Percentiles rank a stretch among this genome's conserved stretches.
Conservation (phyloP, 208 protist species). For the Trypanosoma cruzi region DNA sequence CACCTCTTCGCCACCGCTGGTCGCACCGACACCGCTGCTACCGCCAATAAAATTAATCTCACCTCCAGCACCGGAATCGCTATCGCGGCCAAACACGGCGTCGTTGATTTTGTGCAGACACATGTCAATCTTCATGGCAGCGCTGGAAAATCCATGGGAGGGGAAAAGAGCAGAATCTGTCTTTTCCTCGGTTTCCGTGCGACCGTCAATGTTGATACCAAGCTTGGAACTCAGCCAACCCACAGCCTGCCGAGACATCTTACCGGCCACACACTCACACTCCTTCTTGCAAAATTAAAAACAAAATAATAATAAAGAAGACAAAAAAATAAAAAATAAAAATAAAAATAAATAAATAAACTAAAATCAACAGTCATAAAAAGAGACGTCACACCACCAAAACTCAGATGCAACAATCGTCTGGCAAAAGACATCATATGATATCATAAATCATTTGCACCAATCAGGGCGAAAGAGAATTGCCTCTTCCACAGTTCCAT, state of each 20-base stretch:
- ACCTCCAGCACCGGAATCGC: constrained; percentile 3
- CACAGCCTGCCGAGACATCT: constrained; percentile 73
- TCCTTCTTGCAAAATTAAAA: neutral
- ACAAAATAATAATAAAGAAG: constrained; percentile 8
- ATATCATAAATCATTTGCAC: too few species aligned
- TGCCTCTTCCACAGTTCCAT: too few species aligned
- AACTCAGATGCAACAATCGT: too few species aligned
- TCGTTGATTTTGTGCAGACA: constrained; percentile 31
- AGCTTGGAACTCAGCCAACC: constrained; percentile 81
- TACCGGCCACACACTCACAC: neutral
- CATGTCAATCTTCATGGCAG: constrained; percentile 11
- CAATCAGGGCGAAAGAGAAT: too few species aligned
- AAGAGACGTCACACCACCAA: constrained; percentile 3
- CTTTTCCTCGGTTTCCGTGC: constrained; percentile 14
- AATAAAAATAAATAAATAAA: constrained; percentile 10
- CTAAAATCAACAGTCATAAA: too few species aligned
- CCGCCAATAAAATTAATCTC: neutral
- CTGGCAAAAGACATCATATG: too few species aligned
- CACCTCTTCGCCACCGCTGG: constrained; percentile 15
- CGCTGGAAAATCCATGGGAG: neutral
- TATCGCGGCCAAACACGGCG: constrained; percentile 29
- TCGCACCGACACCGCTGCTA: neutral
- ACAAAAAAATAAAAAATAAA: constrained; percentile 16
- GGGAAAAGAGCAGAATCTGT: neutral
- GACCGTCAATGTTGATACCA: constrained; percentile 71